phyloP scores from a whole-genome alignment of 768 basidiomycete species.

The Russula emetica region DNA sequence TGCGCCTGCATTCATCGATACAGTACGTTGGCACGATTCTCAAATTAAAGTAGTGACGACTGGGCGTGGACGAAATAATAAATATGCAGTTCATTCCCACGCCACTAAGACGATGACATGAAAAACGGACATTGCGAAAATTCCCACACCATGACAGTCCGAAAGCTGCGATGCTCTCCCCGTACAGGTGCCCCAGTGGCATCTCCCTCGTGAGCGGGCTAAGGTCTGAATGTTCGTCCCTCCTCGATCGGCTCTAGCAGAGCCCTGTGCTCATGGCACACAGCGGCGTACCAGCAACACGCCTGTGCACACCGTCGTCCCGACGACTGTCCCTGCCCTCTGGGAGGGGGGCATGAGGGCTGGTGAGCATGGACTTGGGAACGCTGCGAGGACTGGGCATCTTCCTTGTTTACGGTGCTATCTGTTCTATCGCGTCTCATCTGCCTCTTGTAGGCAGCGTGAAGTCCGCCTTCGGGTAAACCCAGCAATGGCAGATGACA shows the following conservation, averaged over 20 bases:
- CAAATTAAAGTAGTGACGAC: not conserved
- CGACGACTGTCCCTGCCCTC: not conserved
- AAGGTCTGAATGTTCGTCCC: conserved; percentile 35
- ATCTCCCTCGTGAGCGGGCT: conserved; percentile 33
- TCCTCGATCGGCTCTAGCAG: conserved; percentile 34
- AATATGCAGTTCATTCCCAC: too few species aligned
- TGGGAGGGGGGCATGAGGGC: not conserved
- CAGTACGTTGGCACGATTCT: too few species aligned
- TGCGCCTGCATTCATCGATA: not conserved
- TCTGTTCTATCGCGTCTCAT: conserved; percentile 8
- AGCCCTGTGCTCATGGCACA: conserved; percentile 32
- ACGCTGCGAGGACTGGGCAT: not conserved
- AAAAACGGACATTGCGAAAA: not conserved
- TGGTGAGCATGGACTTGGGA: not conserved
- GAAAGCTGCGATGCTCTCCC: conserved; percentile 28
- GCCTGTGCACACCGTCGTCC: not conserved
- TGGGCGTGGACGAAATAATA: too few species aligned
- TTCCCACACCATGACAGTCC: conserved; percentile 10
- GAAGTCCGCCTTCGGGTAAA: not conserved
- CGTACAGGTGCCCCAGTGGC: conserved; percentile 13
- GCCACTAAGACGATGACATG: not conserved
- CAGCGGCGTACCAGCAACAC: conserved; percentile 34
- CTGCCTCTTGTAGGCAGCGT: not conserved
- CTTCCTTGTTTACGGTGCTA: not conserved
- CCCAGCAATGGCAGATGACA: not conserved